These are phyloP conservation scores for Aspergillus olivimuriae DNA, from an alignment of 495 filamentous ascomycete genomes.

Conservation along the genomic window DNA sequence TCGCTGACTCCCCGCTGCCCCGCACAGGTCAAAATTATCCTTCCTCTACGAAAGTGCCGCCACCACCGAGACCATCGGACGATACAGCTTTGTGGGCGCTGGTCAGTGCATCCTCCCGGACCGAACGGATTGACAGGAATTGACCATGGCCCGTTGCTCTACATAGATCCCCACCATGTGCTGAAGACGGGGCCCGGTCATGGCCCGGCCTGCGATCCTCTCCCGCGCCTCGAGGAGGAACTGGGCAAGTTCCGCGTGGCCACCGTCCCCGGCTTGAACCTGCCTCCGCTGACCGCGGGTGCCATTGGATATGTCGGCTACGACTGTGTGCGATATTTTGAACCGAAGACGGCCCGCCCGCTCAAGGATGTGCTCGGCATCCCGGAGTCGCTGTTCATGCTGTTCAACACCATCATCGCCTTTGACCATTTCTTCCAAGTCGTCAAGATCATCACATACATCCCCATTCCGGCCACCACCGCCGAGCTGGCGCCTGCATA, in stretches of 20 bases:
- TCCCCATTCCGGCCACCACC: constrained; percentile 47
- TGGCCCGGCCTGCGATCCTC: constrained; percentile 74
- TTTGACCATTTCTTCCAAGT: constrained; percentile 92
- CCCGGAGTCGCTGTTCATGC: constrained; percentile 94
- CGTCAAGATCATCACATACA: constrained; percentile 87
- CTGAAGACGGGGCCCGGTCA: constrained; percentile 83
- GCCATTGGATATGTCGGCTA: constrained; percentile 96
- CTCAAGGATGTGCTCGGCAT: constrained; percentile 84
- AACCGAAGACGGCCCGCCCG: constrained; percentile 80
- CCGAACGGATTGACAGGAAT: constrained; percentile 1
- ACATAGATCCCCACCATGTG: constrained; percentile 69
- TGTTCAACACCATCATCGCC: constrained; percentile 91
- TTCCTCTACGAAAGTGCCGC: constrained; percentile 95
- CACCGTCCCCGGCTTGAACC: constrained; percentile 66
- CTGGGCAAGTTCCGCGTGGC: constrained; percentile 70
- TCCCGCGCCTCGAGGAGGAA: constrained; percentile 73
- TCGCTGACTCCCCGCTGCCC: neutral
- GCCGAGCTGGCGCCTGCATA: constrained; percentile 56
- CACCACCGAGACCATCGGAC: constrained; percentile 80
- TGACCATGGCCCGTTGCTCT: constrained; percentile 6
- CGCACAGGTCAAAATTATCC: constrained; percentile 38
- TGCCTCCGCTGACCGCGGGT: constrained; percentile 83
- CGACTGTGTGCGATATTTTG: constrained; percentile 95
- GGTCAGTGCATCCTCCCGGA: constrained; percentile 40
- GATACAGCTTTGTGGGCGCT: constrained; percentile 92